Base-by-base conservation (phyloP, 148 eudicot genomes). In the Suaeda aralocaspica region DNA sequence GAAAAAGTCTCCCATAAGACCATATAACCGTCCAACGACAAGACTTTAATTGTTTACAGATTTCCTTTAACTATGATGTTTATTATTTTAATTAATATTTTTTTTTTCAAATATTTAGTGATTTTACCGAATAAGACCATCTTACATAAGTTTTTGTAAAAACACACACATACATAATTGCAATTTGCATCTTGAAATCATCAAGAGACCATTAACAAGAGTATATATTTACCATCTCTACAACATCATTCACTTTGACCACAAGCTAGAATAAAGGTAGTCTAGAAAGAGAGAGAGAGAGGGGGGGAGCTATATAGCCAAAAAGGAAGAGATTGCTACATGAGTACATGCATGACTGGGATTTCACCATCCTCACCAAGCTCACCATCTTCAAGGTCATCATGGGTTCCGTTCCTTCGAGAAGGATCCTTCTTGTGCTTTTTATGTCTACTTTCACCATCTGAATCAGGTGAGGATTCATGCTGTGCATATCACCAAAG, bases 351-450 rank as follows among this genome's bases (percentile, higher is more conserved):
- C 9, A n/a, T 39, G 5, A 4, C 44, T 8, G 78, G 82, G 65
- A 90, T 82, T 76, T 88, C 95, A 24, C 98, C 92, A 68, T 93
- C 98, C 78, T 93, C 96, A 24, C 98, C 98, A 72, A 93, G 84
- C 81, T 93, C 98, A 6, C 96, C 98, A 71, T 94, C 99, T 89
- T 94, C 99, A 64, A 94, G 97, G 81, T 94, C 99, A 61, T 91
- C 97, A 31, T 79, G 53, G 53, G 83, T 77, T 44, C 82, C 84
- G 80, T 66, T 85, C 83, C 81, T 82, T 59, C 88, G 82, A n/a
- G 96, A 85, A 68, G 86, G 82, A 68, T 92, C 96, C 78, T 73
- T 89, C 82, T 80, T 87, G 80, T 91, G 92, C 60, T 75, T 84
- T 78, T 84, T 94, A 64, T 94, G 91, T 79, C 83, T 84, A 79